Evolutionary conservation across 345 rosid species (phyloP).

Genomic region (Clarkia xantiana): DNA sequence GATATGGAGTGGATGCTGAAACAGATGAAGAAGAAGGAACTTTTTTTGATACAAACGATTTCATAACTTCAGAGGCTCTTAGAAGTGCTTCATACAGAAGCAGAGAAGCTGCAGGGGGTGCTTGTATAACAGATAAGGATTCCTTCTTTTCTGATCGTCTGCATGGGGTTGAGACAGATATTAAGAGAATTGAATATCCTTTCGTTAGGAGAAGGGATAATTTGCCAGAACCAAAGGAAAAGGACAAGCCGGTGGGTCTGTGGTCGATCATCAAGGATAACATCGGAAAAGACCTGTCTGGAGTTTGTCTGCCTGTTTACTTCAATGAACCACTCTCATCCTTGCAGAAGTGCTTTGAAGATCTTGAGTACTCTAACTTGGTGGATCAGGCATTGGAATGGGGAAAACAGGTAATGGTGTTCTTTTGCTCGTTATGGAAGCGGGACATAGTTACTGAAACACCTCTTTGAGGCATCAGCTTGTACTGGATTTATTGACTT

Average conservation of each 20-base stretch:
- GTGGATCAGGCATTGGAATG: slow-evolving; percentile 85
- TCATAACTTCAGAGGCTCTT: slow-evolving; percentile 68
- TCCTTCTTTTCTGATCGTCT: slow-evolving; percentile 39
- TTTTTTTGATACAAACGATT: slow-evolving; percentile 82
- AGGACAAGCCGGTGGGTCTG: slow-evolving; percentile 84
- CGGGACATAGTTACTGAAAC: too few species aligned
- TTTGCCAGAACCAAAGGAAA: slow-evolving; percentile 94
- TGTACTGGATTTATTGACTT: too few species aligned
- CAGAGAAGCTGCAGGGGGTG: slow-evolving; percentile 55
- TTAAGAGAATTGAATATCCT: slow-evolving; percentile 51
- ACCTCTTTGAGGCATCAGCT: too few species aligned
- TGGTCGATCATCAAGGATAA: slow-evolving; percentile 99
- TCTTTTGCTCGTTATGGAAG: background rate
- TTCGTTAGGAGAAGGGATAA: slow-evolving; percentile 78
- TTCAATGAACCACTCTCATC: slow-evolving; percentile 97
- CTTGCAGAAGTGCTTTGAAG: slow-evolving; percentile 96
- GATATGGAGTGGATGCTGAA: slow-evolving; percentile 75
- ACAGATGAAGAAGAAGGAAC: slow-evolving; percentile 77
- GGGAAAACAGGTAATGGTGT: slow-evolving; percentile 77
- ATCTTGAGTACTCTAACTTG: slow-evolving; percentile 85
- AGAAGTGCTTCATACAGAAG: slow-evolving; percentile 84
- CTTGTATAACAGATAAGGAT: slow-evolving; percentile 44
- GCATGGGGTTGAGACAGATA: slow-evolving; percentile 28
- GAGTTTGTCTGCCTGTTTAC: slow-evolving; percentile 97
- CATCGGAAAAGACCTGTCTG: slow-evolving; percentile 95